phyloP scores from a whole-genome alignment of 805 yeast species.

The Lipomyces yamanashiensis region DNA sequence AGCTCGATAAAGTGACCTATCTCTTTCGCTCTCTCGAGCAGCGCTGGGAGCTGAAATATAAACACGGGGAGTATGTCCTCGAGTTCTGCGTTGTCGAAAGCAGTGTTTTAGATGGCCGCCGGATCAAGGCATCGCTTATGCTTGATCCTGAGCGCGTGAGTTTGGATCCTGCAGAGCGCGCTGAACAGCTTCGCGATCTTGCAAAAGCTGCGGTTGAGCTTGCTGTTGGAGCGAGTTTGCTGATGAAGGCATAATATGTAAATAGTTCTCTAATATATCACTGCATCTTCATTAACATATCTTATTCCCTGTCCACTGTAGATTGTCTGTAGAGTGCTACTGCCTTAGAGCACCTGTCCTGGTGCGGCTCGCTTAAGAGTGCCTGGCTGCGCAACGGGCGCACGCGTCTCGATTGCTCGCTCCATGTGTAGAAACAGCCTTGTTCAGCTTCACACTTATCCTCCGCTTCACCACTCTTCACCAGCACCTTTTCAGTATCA shows the following conservation, averaged over 20 bases:
- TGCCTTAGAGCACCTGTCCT: too few relatives aligned
- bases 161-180: neutral
- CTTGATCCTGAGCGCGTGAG: conserved; percentile 5
- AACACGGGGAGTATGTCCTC: conserved; percentile 19
- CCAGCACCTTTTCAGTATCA: neutral
- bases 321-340: too few relatives aligned
- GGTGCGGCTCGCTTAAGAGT: too few relatives aligned
- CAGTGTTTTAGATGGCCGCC: conserved; percentile 31
- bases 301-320: neutral
- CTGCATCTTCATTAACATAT: neutral
- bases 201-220: conserved; percentile 23
- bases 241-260: conserved; percentile 13
- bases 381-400: too few relatives aligned
- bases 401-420: too few relatives aligned
- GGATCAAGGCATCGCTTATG: conserved; percentile 18
- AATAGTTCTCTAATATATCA: neutral
- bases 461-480: too few relatives aligned
- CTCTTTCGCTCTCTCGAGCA: conserved; percentile 27
- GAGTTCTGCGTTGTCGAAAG: conserved; percentile 26
- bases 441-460: too few relatives aligned
- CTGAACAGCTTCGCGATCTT: conserved; percentile 14
- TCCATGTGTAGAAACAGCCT: too few relatives aligned
- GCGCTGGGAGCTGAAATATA: conserved; percentile 22
- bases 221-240: conserved; percentile 24
- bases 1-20: conserved; percentile 7